Evolutionary conservation across 805 yeast genomes (phyloP).

Genomic region (Lipomyces yamanashiensis): DNA sequence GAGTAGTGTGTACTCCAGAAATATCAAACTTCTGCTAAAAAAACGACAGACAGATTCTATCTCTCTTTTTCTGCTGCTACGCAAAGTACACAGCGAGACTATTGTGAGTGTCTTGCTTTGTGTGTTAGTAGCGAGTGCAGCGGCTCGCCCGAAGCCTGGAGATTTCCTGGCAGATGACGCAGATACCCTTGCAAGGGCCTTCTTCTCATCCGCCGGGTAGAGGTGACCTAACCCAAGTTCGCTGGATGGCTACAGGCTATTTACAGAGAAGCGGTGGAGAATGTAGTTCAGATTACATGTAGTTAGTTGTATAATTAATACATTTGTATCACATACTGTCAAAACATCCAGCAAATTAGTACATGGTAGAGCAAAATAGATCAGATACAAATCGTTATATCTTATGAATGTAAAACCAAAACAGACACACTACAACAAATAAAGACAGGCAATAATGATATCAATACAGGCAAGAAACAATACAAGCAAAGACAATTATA

Average conservation of each 20-base stretch:
- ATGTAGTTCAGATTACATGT: too few species aligned
- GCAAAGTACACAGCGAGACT: too few species aligned
- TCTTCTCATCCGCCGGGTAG: neutral
- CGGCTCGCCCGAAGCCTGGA: too few species aligned
- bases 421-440: neutral
- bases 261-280: neutral
- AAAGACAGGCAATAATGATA: too few species aligned
- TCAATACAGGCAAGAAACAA: neutral
- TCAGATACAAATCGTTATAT: neutral
- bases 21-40: too few species aligned
- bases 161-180: conserved; percentile 8
- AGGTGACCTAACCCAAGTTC: neutral
- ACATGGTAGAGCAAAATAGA: neutral
- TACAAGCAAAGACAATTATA: neutral
- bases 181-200: conserved; percentile 12
- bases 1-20: neutral
- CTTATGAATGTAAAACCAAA: neutral
- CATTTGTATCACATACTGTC: neutral
- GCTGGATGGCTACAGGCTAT: neutral
- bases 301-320: neutral
- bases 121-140: too few species aligned
- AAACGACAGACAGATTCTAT: too few species aligned
- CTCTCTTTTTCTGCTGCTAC: too few species aligned
- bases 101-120: too few species aligned
- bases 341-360: neutral